Base-by-base conservation (phyloP, 2,329 filamentous ascomycete genomes). In the Pseudogymnoascus sp. region DNA sequence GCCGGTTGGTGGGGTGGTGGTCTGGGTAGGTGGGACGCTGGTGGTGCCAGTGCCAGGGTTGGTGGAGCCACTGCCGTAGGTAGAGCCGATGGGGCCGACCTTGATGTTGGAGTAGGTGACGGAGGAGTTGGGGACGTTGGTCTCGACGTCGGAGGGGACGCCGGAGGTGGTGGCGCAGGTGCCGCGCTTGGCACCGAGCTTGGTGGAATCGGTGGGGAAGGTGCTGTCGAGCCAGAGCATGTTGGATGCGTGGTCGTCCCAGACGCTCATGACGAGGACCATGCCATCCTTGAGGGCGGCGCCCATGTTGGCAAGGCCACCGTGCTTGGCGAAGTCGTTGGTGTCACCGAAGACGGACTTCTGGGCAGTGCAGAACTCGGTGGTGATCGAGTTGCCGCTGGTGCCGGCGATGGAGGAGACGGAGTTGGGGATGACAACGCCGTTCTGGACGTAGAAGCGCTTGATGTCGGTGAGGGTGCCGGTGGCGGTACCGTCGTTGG, bases 161-260 rank as follows among this genome's bases (percentile, higher is more conserved):
- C 84, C 84, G 18, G 80, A 81, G 66, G 70, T 74, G 54, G 76
- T 78, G 58, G 77, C 62, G 72, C 84, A 87, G 36, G 76, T 74
- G 60, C 85, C 85, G 68, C 84, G 81, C 41, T 74, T 74, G 62
- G 76, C 73, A 66, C 84, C 84, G 30, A 76, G 76, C 1, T 63
- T 65, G 59, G 75, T 77, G 30, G 75, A 68, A 64, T 74, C 70
- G 63, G 77, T 76, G 57, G 86, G 86, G 77, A 82, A 87, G 71
- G 76, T 81, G 63, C 81, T 83, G 77, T 90, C 87, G 68, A 91
- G 81, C 88, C 88, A 90, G 69, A 87, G 81, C 86, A 90, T 90
- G 75, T 86, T 80, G 69, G 82, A 75, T 63, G 81, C 74, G 74
- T 88, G 81, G 64, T 78, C 76, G 63, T 76, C 72, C 79, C 80